phyloP scores from a whole-genome alignment of 2,329 filamentous ascomycete genomes.

The Neurospora sp. region DNA sequence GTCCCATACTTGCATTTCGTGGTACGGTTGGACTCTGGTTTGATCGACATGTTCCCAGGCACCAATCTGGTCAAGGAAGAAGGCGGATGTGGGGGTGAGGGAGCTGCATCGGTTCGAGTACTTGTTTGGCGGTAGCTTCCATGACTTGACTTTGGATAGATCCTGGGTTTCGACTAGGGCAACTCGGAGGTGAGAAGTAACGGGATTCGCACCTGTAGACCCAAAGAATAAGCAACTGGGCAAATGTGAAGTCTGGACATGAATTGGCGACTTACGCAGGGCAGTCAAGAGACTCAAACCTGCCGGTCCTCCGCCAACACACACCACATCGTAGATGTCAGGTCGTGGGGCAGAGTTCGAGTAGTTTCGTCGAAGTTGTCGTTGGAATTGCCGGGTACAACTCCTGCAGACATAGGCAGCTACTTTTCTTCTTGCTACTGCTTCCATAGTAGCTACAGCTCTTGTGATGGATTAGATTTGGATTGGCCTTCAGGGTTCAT shows the following conservation, averaged over 20 bases:
- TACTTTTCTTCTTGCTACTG: conserved; percentile 13
- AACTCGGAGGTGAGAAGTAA: conserved; percentile 68
- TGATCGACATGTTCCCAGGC: conserved; percentile 71
- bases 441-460: conserved; percentile 14
- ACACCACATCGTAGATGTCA: conserved; percentile 88
- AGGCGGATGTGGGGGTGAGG: conserved; percentile 78
- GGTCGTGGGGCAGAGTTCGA: conserved; percentile 33
- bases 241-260: background rate
- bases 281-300: conserved; percentile 75
- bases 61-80: conserved; percentile 72
- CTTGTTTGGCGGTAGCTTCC: conserved; percentile 54
- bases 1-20: conserved; percentile 98
- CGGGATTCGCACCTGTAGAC: conserved; percentile 57
- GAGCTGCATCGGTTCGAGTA: conserved; percentile 96
- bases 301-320: conserved; percentile 80
- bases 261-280: conserved; percentile 47
- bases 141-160: conserved; percentile 57
- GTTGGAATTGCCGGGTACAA: conserved; percentile 32
- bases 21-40: conserved; percentile 72
- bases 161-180: conserved; percentile 89
- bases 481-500: background rate
- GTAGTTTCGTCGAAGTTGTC: conserved; percentile 30
- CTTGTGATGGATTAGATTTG: background rate
- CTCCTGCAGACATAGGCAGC: conserved; percentile 35
- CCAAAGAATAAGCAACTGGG: background rate